Evolutionary conservation across 176 grass and related monocot genomes (phyloP).

Genomic region (Avena eriantha): DNA sequence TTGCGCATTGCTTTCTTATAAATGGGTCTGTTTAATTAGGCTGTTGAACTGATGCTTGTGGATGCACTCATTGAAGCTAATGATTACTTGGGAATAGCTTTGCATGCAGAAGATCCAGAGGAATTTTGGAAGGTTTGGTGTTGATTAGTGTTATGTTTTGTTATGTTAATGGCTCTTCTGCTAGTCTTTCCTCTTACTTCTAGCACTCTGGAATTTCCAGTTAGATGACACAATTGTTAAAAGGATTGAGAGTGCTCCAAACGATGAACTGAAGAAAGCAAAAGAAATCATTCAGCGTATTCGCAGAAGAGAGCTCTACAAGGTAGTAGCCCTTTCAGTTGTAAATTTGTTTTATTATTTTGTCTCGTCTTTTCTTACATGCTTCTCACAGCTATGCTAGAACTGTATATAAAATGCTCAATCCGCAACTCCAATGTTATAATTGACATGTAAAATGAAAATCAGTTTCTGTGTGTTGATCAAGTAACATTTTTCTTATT

Average conservation of each 20-base stretch:
- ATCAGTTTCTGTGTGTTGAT: not conserved
- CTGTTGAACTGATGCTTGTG: conserved; percentile 93
- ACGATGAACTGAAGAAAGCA: conserved; percentile 69
- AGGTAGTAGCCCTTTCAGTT: conserved; percentile 43
- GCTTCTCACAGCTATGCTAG: conserved; percentile 1
- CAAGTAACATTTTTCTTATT: not conserved
- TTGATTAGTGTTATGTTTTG: conserved; percentile 1
- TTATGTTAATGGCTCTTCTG: conserved; percentile 16
- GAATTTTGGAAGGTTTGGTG: conserved; percentile 90
- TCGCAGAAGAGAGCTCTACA: conserved; percentile 86
- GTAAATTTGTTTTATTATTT: conserved; percentile 4
- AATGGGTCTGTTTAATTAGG: conserved; percentile 47
- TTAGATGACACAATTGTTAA: conserved; percentile 95
- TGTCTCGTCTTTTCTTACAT: not conserved
- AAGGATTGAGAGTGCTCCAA: conserved; percentile 73
- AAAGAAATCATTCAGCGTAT: conserved; percentile 80
- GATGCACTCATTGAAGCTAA: conserved; percentile 82
- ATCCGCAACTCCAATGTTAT: not conserved
- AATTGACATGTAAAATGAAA: not conserved
- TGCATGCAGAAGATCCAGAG: conserved; percentile 72
- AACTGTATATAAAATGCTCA: not conserved
- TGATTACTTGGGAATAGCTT: conserved; percentile 79
- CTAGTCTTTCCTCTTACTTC: not conserved
- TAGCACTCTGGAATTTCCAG: conserved; percentile 47
- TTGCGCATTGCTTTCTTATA: not conserved